Evolutionary conservation across 2,329 filamentous ascomycete species (phyloP), one percentile per base, ranked within the genome.

Genomic region (Epichloe typhina): DNA sequence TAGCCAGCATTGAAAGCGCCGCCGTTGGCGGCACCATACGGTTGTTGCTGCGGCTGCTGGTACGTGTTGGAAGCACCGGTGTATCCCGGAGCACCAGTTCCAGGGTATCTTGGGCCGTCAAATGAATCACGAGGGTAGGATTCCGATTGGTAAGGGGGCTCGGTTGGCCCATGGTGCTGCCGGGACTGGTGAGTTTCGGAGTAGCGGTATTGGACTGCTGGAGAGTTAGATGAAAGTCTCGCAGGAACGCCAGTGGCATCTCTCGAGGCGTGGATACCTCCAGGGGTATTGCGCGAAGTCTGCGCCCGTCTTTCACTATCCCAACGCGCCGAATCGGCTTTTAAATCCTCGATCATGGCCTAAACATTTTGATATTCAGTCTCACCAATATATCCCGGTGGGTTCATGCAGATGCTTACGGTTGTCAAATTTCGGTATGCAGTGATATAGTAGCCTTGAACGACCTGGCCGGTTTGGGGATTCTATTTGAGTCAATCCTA

Each of bases 381-480:
- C n/a, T 50, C 12, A 8, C n/a, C 13, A n/a, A 2, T 19, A 9
- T 26, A 17, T 21, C 17, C 7, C 38, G 7, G 5, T 19, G 40
- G 13, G 13, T 17, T 17, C n/a, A 9, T 33, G 35, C 23, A 7
- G 31, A 6, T 44, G 70, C 82, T 71, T 76, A 88, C 85, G 61
- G 83, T 82, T 59, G 85, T 89, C 62, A 89, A 69, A 64, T 88
- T 87, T 56, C 85, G 79, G 68, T 89, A 89, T 55, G 84, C 85
- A 46, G 82, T 87, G 65, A 89, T 86, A 67, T 80, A 86, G 70
- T 85, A 89, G 58, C 85, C 85, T 61, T 80, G 76, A 55, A 81
- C 80, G 56, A 77, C 71, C 69, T 84, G 76, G 58, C 76, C 72
- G 51, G 66, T 76, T 59, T 73, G 66, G 19, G 75, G 72, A 62